Evolutionary conservation across 306 rosid species (phyloP).

Genomic region (Quercus wislizeni): DNA sequence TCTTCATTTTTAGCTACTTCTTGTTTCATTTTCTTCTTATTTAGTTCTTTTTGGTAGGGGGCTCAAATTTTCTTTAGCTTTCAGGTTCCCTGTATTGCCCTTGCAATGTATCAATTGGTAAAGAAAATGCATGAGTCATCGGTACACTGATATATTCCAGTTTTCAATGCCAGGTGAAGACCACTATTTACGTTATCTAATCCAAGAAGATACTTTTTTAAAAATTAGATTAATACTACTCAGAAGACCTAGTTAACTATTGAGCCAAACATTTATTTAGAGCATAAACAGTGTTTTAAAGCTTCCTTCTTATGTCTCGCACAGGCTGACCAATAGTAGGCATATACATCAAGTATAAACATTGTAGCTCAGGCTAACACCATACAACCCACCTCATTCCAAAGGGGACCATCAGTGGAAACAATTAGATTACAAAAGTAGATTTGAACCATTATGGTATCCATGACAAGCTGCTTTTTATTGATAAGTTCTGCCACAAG

Average conservation of each 20-base stretch:
- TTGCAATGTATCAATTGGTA: background rate
- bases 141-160: background rate
- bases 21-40: background rate
- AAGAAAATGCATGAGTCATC: background rate
- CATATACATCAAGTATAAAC: background rate
- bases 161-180: background rate
- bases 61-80: background rate
- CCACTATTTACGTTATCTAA: background rate
- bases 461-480: background rate
- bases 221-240: background rate
- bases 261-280: background rate
- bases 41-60: no score
- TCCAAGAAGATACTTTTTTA: background rate
- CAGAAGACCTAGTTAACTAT: background rate
- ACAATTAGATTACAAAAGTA: background rate
- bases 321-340: background rate
- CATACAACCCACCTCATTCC: background rate
- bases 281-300: background rate
- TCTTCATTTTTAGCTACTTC: background rate
- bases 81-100: background rate
- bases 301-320: background rate
- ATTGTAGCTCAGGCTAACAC: background rate
- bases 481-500: background rate
- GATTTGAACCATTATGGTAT: background rate
- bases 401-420: background rate